These are phyloP conservation scores for Aspergillus kassunensis DNA, from an alignment of 495 filamentous ascomycete species.

Conservation along the genomic window DNA sequence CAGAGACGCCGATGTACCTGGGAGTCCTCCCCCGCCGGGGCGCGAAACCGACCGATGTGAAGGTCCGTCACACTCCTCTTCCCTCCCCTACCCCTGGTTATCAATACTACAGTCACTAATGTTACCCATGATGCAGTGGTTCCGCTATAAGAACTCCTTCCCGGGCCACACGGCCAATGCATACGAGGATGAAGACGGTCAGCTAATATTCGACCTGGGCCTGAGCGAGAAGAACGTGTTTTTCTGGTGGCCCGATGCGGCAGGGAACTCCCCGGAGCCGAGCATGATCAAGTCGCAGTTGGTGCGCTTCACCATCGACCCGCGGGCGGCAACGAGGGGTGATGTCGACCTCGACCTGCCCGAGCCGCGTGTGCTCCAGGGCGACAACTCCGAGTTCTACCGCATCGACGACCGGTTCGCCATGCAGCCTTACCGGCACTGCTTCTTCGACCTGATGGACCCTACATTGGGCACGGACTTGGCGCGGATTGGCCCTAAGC, in stretches of 20 bases:
- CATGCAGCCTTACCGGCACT: conserved; percentile 49
- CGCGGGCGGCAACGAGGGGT: not conserved
- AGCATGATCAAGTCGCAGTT: conserved; percentile 26
- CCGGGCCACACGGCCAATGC: conserved; percentile 49
- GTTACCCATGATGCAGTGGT: conserved; percentile 5
- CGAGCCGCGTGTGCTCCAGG: conserved; percentile 33
- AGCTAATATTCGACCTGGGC: conserved; percentile 51
- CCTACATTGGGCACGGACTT: conserved; percentile 44
- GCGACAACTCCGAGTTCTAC: conserved; percentile 52
- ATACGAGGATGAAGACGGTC: conserved; percentile 46
- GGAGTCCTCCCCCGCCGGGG: conserved; percentile 46
- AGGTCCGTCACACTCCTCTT: conserved; percentile 26
- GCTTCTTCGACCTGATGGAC: conserved; percentile 50
- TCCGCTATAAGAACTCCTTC: conserved; percentile 26
- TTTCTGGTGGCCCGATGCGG: conserved; percentile 51
- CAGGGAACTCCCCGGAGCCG: conserved; percentile 19
- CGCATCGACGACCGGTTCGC: conserved; percentile 56
- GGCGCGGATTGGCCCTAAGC: not conserved
- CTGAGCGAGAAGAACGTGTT: conserved; percentile 54
- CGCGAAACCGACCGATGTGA: conserved; percentile 45
- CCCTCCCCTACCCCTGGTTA: not conserved
- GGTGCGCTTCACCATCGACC: conserved; percentile 18
- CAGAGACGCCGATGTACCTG: conserved; percentile 48
- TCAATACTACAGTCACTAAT: not conserved
- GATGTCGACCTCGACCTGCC: conserved; percentile 20